Base-by-base conservation (phyloP, 169 alveolate species). In the Eimeria tenella region DNA sequence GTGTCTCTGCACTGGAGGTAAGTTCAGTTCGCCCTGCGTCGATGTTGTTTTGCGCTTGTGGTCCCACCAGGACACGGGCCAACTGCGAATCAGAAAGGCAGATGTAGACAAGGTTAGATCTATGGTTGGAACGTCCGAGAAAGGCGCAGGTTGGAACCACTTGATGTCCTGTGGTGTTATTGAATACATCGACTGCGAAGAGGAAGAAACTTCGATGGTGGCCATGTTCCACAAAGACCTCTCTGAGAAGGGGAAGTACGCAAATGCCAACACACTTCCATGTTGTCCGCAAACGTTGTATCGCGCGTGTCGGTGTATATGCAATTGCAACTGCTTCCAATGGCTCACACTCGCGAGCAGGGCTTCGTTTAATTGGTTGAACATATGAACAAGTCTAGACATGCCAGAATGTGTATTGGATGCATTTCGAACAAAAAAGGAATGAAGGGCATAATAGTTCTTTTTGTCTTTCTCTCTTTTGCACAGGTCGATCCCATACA, bases 131-230 rank as follows among this genome's bases (percentile, higher is more conserved):
- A 21, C 70, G 1, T 11, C 88, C 10, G 88, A 79, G 53, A 79
- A 53, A 52, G 88, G 88, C 8, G 88, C 88, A 4, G 88, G 88
- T 6, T 93, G 95, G 95, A 56, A 56, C 62, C 83, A 98, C 71
- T 97, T 98, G 17, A 94, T 98, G 75, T 98, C 98, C 82, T 96
- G 97, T 42, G 99, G 99, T 6, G 97, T 99, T 62, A 97, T 99
- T 49, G 99, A 99, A 96, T 99, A 98, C 96, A 96, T 99, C n/a
- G 99, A 99, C 96, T 99, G 99, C 25, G 99, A 99, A 96, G 99
- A 99, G 96, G 99, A 99, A 95, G 99, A 99, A 95, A 98, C 99
- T 70, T 98, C 99, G 56, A 99, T 99, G 99, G 98, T 99, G 15
- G 99, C 99, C n/a, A 99, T 99, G 99, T 99, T 98, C 93, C 97